These are phyloP conservation scores for Trichoderma oligosporum DNA, from an alignment of 2,329 filamentous ascomycete genomes.

Conservation along the genomic window DNA sequence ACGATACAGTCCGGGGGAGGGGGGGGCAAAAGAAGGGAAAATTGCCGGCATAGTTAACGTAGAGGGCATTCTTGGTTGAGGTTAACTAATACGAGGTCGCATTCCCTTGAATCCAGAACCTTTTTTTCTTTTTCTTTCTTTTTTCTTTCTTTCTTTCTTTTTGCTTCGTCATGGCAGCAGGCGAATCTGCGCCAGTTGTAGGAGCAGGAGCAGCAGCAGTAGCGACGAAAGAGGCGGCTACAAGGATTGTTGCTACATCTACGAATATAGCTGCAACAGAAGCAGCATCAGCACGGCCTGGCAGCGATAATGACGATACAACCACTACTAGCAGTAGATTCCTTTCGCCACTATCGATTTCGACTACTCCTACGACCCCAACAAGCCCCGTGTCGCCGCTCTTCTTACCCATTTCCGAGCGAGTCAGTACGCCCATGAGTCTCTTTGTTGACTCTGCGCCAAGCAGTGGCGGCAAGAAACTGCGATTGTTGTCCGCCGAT, in stretches of 20 bases:
- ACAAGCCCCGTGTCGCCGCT: conserved; percentile 28
- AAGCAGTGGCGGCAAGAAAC: conserved; percentile 5
- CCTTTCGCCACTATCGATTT: conserved; percentile 27
- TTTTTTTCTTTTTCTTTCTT: background rate
- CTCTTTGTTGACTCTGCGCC: conserved; percentile 27
- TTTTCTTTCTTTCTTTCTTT: background rate
- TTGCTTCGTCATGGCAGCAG: conserved; percentile 15
- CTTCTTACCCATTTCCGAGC: conserved; percentile 31
- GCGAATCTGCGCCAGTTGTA: background rate
- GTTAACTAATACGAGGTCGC: conserved; percentile 14
- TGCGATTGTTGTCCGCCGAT: background rate
- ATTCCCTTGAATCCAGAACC: too few species aligned
- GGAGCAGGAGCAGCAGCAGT: background rate
- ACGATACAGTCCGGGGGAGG: background rate
- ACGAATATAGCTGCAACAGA: too few species aligned
- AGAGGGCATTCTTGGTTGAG: conserved; percentile 4
- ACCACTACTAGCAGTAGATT: background rate
- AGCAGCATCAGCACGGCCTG: background rate
- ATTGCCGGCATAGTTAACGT: background rate
- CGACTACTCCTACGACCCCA: conserved; percentile 26
- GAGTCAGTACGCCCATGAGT: conserved; percentile 30
- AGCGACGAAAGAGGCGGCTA: background rate
- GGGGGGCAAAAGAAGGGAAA: background rate
- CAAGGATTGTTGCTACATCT: background rate
- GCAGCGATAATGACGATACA: background rate